A percentile compares a stretch with the other conserved stretches of the same genome.
These are phyloP conservation scores for Exophiala sp. DNA, from an alignment of 2,329 filamentous ascomycete species.

Conservation along the genomic window DNA sequence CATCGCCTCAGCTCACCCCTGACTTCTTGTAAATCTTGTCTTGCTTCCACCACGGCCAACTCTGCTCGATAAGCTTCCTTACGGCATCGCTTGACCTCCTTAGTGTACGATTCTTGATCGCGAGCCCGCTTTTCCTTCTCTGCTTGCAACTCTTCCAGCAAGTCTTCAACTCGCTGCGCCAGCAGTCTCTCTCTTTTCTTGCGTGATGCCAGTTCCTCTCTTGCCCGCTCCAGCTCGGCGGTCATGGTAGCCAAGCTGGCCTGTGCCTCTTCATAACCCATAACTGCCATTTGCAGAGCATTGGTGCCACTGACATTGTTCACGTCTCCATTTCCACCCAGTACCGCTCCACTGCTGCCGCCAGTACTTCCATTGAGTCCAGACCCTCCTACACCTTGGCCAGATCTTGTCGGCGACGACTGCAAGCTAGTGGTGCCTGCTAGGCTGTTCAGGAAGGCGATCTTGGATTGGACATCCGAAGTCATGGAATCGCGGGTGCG, in stretches of 20 bases:
- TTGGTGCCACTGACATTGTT: conserved; percentile 31
- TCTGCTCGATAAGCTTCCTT: conserved; percentile 56
- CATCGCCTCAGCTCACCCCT: conserved; percentile 44
- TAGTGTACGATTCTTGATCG: conserved; percentile 49
- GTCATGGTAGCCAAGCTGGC: conserved; percentile 33
- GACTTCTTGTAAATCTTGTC: conserved; percentile 46
- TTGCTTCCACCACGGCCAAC: conserved; percentile 49
- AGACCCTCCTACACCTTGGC: not conserved
- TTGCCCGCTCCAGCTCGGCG: conserved; percentile 38
- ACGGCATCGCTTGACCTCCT: conserved; percentile 50
- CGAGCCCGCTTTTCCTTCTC: conserved; percentile 47
- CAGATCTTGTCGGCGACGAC: conserved; percentile 17
- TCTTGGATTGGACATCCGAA: conserved; percentile 43
- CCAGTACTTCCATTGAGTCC: not conserved
- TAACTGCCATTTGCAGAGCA: conserved; percentile 41
- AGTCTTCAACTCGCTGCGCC: conserved; percentile 41
- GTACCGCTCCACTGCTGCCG: not conserved
- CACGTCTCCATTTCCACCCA: conserved; percentile 29
- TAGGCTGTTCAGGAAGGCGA: conserved; percentile 45
- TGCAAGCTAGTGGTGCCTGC: conserved; percentile 25
- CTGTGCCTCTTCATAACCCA: conserved; percentile 45
- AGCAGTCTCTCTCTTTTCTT: conserved; percentile 42
- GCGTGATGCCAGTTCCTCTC: conserved; percentile 38
- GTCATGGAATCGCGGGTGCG: conserved; percentile 36
- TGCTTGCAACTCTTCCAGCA: conserved; percentile 48